phyloP scores from a whole-genome alignment of 2,329 filamentous ascomycete genomes.

The Colletotrichum zoysiae region DNA sequence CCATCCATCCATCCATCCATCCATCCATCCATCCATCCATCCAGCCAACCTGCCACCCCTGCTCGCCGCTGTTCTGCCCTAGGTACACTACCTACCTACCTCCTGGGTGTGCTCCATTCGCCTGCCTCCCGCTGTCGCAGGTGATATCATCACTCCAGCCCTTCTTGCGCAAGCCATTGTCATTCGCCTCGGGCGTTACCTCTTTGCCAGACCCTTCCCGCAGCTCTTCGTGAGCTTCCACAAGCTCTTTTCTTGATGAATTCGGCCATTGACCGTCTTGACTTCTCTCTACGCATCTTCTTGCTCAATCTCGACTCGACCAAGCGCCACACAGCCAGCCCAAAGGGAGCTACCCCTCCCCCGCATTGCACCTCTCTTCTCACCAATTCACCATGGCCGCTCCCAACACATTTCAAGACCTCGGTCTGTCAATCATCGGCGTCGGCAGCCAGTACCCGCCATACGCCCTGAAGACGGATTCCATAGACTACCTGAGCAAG shows the following conservation, averaged over 20 bases:
- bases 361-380: conserved; percentile 21
- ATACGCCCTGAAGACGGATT: conserved; percentile 62
- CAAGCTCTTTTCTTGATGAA: conserved; percentile 5
- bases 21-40: not conserved
- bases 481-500: conserved; percentile 65
- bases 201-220: not conserved
- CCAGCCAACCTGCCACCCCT: conserved; percentile 2
- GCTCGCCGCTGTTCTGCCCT: not conserved
- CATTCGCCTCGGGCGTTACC: not conserved
- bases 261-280: conserved; percentile 4
- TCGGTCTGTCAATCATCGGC: conserved; percentile 72
- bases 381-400: conserved; percentile 53
- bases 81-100: conserved; percentile 4
- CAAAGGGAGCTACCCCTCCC: conserved; percentile 26
- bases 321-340: not conserved
- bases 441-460: conserved; percentile 72
- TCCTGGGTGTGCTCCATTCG: not conserved
- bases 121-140: not conserved
- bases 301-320: not conserved
- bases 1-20: not conserved
- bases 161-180: conserved; percentile 9
- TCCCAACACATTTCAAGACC: conserved; percentile 58
- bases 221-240: conserved; percentile 6
- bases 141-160: conserved; percentile 39
- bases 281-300: no score